Evolutionary conservation across 2,329 filamentous ascomycete genomes (phyloP).

Genomic region (Fusarium domesticum): DNA sequence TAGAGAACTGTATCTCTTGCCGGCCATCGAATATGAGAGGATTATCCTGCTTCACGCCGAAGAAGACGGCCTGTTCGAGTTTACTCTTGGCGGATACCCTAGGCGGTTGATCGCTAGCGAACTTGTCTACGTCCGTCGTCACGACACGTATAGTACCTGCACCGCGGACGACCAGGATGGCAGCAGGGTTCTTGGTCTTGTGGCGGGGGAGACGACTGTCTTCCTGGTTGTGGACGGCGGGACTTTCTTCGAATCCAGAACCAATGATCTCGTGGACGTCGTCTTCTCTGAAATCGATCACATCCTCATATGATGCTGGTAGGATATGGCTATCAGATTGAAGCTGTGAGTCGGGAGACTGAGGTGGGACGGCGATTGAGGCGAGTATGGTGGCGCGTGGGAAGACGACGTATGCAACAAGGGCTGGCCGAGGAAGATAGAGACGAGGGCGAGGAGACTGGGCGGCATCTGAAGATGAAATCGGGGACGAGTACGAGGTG

Average conservation of each 20-base stretch:
- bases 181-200: constrained; percentile 60
- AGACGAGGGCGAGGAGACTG: constrained; percentile 57
- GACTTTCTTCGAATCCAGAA: constrained; percentile 61
- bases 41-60: constrained; percentile 75
- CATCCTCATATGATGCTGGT: constrained; percentile 76
- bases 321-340: constrained; percentile 62
- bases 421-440: constrained; percentile 72
- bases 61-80: constrained; percentile 93
- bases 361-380: constrained; percentile 65
- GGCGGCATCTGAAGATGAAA: constrained; percentile 37
- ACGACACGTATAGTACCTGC: constrained; percentile 60
- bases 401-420: constrained; percentile 81
- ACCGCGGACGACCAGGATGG: constrained; percentile 61
- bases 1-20: constrained; percentile 62
- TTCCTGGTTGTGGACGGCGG: constrained; percentile 36
- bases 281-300: constrained; percentile 72
- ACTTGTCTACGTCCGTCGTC: constrained; percentile 57
- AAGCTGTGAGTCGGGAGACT: constrained; percentile 74
- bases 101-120: constrained; percentile 56
- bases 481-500: constrained; percentile 58
- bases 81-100: constrained; percentile 80
- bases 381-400: constrained; percentile 73
- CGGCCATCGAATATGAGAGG: constrained; percentile 80
- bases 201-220: constrained; percentile 50
- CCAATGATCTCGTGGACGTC: constrained; percentile 61